A percentile compares a stretch with the other conserved stretches of the same genome.
phyloP scores from a whole-genome alignment of 1,284 basidiomycete species.

The Tremellales sp. region DNA sequence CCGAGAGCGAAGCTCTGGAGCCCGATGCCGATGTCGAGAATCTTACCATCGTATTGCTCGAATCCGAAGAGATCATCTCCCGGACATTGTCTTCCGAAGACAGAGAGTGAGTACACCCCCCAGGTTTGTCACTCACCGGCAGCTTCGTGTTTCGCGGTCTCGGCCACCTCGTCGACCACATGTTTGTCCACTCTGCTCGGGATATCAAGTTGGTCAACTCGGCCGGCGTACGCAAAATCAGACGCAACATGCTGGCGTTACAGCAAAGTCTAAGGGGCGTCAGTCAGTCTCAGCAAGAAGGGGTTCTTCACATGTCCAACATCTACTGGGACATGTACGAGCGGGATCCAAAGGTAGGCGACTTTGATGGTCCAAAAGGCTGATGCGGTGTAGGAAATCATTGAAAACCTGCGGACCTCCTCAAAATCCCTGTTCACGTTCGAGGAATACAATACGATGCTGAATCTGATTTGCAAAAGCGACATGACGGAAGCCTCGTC shows the following conservation, averaged over 20 bases:
- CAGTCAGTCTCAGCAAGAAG: conserved; percentile 55
- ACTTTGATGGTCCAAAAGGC: not conserved
- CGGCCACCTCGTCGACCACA: conserved; percentile 77
- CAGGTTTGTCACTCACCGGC: not conserved
- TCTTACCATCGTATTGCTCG: conserved; percentile 74
- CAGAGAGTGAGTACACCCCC: conserved; percentile 57
- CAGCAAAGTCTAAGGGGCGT: conserved; percentile 89
- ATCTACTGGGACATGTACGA: conserved; percentile 77
- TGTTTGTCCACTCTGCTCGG: conserved; percentile 71
- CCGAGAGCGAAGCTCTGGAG: conserved; percentile 77
- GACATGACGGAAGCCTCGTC: conserved; percentile 50
- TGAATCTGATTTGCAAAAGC: conserved; percentile 79
- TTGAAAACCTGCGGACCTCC: conserved; percentile 59
- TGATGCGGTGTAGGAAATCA: conserved; percentile 58
- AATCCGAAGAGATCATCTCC: conserved; percentile 68
- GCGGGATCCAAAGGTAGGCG: conserved; percentile 64
- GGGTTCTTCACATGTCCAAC: conserved; percentile 70
- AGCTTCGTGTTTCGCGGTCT: conserved; percentile 80
- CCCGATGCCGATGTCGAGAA: conserved; percentile 88
- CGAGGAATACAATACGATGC: conserved; percentile 85
- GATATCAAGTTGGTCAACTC: conserved; percentile 67
- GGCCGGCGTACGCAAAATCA: conserved; percentile 81
- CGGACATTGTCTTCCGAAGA: conserved; percentile 62
- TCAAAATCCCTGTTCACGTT: conserved; percentile 64
- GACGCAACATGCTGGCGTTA: conserved; percentile 83